Evolutionary conservation across 2,329 filamentous ascomycete species (phyloP), one percentile per base, ranked within the genome.

Genomic region (Neofusicoccum umdonicola): DNA sequence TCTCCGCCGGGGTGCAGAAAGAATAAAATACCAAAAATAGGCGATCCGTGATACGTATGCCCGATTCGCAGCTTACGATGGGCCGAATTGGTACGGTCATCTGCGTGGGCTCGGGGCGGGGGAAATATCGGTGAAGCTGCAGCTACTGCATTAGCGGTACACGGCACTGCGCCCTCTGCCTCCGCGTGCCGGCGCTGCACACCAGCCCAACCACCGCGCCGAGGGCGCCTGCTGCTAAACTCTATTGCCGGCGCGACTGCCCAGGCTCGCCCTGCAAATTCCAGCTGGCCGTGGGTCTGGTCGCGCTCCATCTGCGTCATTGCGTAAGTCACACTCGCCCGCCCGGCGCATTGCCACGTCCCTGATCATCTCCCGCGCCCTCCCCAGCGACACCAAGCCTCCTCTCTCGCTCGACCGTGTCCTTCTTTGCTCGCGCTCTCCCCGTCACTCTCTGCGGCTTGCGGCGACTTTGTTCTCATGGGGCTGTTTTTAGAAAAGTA

Each of bases 81-180:
- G 15, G 19, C 41, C 19, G 12, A 44, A 45, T 34, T 9, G n/a
- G 39, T 19, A 17, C 27, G 41, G 54, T 58, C 54, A 58, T 58
- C 41, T 45, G 54, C 27, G 35, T 19, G 41, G 13, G 35, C 17
- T 45, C 39, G n/a, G 7, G 41, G 54, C 54, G 54, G 54, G 41
- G 22, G 54, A 45, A 58, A 58, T 58, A 58, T 58, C 54, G 54
- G 54, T 58, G 54, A 34, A 44, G 39, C 22, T 34, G 54, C 54
- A 58, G 41, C 54, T 35, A 58, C 41, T 13, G 27, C 54, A 22
- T 58, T 58, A 58, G 54, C 22, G 54, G 54, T 58, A 35, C 34
- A 17, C 54, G 54, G 54, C 41, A 34, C 44, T 58, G 54, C 54
- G 52, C 52, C 54, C 34, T 9, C 13, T 15, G 11, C 54, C 15